Base-by-base conservation (phyloP, 768 basidiomycete genomes). In the Hebeloma cylindrosporum region DNA sequence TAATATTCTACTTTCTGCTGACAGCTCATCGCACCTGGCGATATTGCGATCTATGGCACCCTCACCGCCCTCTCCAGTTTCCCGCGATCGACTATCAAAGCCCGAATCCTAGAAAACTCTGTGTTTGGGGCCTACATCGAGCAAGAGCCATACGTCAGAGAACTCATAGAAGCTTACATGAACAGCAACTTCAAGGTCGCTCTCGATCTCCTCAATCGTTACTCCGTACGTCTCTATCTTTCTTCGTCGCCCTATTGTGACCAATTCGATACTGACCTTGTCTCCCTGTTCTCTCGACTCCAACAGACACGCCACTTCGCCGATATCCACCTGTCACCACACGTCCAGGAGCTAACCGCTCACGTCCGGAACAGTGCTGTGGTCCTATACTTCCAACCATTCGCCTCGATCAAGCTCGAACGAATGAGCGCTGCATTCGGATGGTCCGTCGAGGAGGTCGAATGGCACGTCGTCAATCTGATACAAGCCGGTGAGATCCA, bases 381-480 rank as follows among this genome's bases (percentile, higher is more conserved):
- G 37, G 75, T 78, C n/a, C 78, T 92, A 36, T 97, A 94, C 67
- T 93, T 96, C 72, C 79, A 83, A 54, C 94, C 94, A 0, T 98
- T 93, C 64, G 76, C 86, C 20, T 81, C 88, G 7, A 90, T 96
- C 60, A 75, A 81, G 51, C 76, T 97, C 21, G 82, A 85, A 31
- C 78, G 85, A 26, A 94, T 96, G 90, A 83, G 86, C 27, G 62
- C 67, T 2, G 91, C 93, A 7, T 95, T 97, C 57, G 93, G 93
- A 2, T 85, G 88, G 82, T 72, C 74, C 0, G 66, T 88, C 5
- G 79, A 80, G 3, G 79, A 85, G 48, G 80, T 90, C 22, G 83
- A 90, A 61, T 66, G 67, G 27, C 78, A 86, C 47, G 82, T 96
- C 16, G 86, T 93, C 11, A 63, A 66, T 16, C 75, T 97, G 26